Percentiles rank a stretch among this genome's conserved stretches.
Conservation (phyloP, 2,329 filamentous ascomycete species). For the Sporothrix mexicana region DNA sequence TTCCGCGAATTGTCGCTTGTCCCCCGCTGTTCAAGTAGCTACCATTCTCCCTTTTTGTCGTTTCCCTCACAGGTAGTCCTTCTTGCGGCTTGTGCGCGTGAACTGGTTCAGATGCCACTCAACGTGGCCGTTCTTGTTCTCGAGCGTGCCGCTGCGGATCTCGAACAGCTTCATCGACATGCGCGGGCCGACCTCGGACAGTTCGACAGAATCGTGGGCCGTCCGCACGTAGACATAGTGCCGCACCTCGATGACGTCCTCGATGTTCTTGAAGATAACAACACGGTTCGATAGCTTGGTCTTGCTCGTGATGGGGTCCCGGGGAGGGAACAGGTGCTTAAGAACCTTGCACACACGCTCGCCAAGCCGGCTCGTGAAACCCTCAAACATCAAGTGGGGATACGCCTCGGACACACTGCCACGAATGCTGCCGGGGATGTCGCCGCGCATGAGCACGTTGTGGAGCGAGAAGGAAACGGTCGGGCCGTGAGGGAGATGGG, state of each 20-base stretch:
- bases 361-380: slow-evolving; percentile 82
- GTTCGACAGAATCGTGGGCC: slow-evolving; percentile 84
- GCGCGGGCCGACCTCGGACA: slow-evolving; percentile 87
- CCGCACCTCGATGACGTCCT: slow-evolving; percentile 90
- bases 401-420: slow-evolving; percentile 93
- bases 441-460: slow-evolving; percentile 91
- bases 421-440: slow-evolving; percentile 85
- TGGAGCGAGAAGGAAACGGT: slow-evolving; percentile 81
- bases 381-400: slow-evolving; percentile 94
- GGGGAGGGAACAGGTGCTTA: slow-evolving; percentile 91
- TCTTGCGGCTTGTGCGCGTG: slow-evolving; percentile 90
- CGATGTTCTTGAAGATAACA: slow-evolving; percentile 92
- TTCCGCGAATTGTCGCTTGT: slow-evolving; percentile 18
- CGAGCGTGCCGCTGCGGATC: slow-evolving; percentile 86
- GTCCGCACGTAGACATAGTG: slow-evolving; percentile 84
- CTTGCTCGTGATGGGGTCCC: slow-evolving; percentile 73
- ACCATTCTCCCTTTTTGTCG: not conserved
- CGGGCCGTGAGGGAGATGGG: slow-evolving; percentile 86
- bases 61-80: slow-evolving; percentile 78
- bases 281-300: slow-evolving; percentile 84
- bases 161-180: slow-evolving; percentile 99
- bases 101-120: slow-evolving; percentile 98
- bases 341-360: slow-evolving; percentile 85
- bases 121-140: slow-evolving; percentile 92
- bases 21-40: not conserved